phyloP scores from a whole-genome alignment of 23 red algal genomes.

The Gracilaria gracilis region DNA sequence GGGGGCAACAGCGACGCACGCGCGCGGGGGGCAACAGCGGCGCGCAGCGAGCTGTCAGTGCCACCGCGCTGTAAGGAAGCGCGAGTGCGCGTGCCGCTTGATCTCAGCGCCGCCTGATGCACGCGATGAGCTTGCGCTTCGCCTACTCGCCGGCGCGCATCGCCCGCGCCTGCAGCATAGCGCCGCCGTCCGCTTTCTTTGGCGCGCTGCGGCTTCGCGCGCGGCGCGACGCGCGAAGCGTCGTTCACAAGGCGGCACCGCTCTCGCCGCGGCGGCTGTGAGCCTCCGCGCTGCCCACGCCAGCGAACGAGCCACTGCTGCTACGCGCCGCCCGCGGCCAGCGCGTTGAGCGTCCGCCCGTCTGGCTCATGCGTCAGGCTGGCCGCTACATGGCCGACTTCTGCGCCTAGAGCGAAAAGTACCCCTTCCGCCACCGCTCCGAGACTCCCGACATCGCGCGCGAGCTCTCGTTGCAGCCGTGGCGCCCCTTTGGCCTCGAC shows the following conservation, averaged over 20 bases:
- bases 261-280: background rate
- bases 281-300: background rate
- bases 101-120: background rate
- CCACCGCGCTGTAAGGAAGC: slow-evolving; percentile 1
- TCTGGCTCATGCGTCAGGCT: slow-evolving; percentile 98
- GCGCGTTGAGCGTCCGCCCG: slow-evolving; percentile 77
- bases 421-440: slow-evolving; percentile 85
- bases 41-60: background rate
- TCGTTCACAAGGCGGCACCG: background rate
- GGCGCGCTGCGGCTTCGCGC: background rate
- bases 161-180: background rate
- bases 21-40: too few relatives aligned
- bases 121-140: background rate
- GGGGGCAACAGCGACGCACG: too few relatives aligned
- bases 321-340: slow-evolving; percentile 74
- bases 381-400: slow-evolving; percentile 94
- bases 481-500: slow-evolving; percentile 80
- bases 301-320: slow-evolving; percentile 49
- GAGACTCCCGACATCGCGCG: slow-evolving; percentile 85
- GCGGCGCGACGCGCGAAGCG: too few relatives aligned
- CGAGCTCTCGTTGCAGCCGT: slow-evolving; percentile 94
- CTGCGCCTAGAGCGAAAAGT: slow-evolving; percentile 72
- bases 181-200: background rate
- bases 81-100: background rate
- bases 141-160: background rate